A percentile compares a stretch with the other conserved stretches of the same genome.
These are phyloP conservation scores for Sporothrix curviconia DNA, from an alignment of 2,329 filamentous ascomycete species.

Conservation along the genomic window DNA sequence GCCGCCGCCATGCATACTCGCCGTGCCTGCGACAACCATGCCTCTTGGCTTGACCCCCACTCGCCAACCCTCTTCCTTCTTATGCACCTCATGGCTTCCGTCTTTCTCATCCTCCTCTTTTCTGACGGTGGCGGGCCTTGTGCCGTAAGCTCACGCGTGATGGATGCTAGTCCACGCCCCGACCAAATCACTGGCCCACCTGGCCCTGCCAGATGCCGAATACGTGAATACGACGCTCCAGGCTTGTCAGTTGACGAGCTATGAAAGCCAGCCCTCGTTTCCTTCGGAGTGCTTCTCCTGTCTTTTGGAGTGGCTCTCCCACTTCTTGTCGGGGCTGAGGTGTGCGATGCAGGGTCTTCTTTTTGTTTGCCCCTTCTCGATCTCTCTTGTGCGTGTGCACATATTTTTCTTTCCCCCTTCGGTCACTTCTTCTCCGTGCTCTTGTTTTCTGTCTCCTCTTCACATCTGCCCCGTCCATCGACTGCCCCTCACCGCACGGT, in stretches of 20 bases:
- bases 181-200: background rate
- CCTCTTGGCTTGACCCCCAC: background rate
- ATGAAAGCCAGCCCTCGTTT: background rate
- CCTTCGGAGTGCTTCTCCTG: too few species aligned
- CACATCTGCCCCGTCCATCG: too few species aligned
- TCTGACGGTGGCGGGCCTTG: background rate
- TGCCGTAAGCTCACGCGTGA: background rate
- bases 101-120: background rate
- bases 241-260: conserved; percentile 8
- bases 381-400: background rate
- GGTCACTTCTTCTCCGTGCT: too few species aligned
- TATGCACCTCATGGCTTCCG: background rate
- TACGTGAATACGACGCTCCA: background rate
- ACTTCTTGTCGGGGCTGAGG: background rate
- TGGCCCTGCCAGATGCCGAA: background rate
- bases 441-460: too few species aligned
- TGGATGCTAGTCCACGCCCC: background rate
- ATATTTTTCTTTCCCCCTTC: too few species aligned
- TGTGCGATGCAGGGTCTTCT: background rate
- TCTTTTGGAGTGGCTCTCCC: too few species aligned
- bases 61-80: background rate
- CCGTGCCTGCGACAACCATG: background rate
- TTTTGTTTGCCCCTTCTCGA: background rate
- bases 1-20: background rate
- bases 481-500: background rate